These are phyloP conservation scores for Ephemerocybe angulata DNA, from an alignment of 768 basidiomycete species.

Conservation along the genomic window DNA sequence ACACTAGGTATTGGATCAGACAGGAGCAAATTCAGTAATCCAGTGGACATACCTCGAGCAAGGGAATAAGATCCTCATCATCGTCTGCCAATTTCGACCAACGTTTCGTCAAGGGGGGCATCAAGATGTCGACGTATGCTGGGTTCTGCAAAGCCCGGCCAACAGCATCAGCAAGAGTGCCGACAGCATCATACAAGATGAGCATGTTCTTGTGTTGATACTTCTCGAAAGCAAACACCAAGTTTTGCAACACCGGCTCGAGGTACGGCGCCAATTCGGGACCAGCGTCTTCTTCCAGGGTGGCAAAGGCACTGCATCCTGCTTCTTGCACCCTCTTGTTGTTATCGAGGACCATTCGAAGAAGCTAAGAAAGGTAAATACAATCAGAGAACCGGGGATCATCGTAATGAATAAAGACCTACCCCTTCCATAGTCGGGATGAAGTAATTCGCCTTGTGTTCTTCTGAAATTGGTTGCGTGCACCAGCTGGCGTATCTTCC, in stretches of 20 bases:
- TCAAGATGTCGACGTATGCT: slow-evolving; percentile 86
- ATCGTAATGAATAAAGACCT: slow-evolving; percentile 16
- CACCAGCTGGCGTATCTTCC: slow-evolving; percentile 98
- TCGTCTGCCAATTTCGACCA: slow-evolving; percentile 92
- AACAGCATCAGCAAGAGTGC: slow-evolving; percentile 95
- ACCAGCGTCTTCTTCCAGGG: slow-evolving; percentile 96
- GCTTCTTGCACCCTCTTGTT: slow-evolving; percentile 99
- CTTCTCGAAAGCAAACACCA: slow-evolving; percentile 94
- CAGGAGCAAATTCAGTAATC: neutral
- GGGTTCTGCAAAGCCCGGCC: slow-evolving; percentile 84
- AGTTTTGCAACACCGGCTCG: slow-evolving; percentile 89
- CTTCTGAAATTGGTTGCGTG: slow-evolving; percentile 77
- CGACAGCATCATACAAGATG: slow-evolving; percentile 98
- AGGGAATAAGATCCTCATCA: slow-evolving; percentile 88
- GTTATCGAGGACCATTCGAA: slow-evolving; percentile 95
- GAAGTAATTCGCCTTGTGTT: slow-evolving; percentile 88
- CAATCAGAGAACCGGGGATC: slow-evolving; percentile 1
- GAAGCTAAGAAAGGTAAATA: slow-evolving; percentile 54
- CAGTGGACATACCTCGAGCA: slow-evolving; percentile 73
- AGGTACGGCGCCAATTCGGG: slow-evolving; percentile 86
- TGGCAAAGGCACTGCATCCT: slow-evolving; percentile 97
- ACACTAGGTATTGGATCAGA: slow-evolving; percentile 51
- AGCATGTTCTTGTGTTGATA: slow-evolving; percentile 99
- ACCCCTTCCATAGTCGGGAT: slow-evolving; percentile 99
- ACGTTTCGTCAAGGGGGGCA: slow-evolving; percentile 88